Base-by-base conservation (phyloP, 208 protist genomes). In the Wallacemonas sp. region DNA sequence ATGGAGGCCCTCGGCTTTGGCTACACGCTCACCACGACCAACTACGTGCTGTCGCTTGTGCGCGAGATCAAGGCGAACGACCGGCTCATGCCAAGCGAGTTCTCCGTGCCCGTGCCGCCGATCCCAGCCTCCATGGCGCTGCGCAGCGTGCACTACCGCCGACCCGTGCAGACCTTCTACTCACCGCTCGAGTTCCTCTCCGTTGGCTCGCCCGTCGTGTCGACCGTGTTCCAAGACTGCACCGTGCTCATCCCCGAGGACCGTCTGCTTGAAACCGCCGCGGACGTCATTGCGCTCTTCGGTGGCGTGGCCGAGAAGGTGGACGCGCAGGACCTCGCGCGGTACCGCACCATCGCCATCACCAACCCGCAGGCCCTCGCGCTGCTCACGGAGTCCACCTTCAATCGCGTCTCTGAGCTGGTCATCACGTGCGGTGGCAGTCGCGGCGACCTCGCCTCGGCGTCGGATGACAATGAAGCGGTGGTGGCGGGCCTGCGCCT, bases 11-110 rank as follows among this genome's bases (percentile, higher is more conserved):
- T 89, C 16, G 75, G 75, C 31, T 81, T 79, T 63, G 70, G 81
- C 44, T 92, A 89, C 76, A 84, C 81, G n/a, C 70, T 92, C 22
- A 83, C 79, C n/a, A 89, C 86, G 18, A 61, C 77, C 18, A 31
- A 48, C 1, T 92, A 89, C 73, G n/a, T 92, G 20, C 5, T 46
- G 0, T 46, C 55, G 8, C 67, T 92, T 2, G 77, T 67, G 44
- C 50, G 45, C 20, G 31, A 52, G 22, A 45, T 92, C 4, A 65
- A 61, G 42, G 67, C 69, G 32, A 70, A 75, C 22, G 65, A 77
- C 26, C 72, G 65, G 1, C 46, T 77, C 3, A 70, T 65, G 62
- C 74, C 78, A 2, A 68, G 50, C 29, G 78, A 86, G 50, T 84
- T 89, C 32, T 79, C 83, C 1, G 18, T 52, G 29, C 82, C 79